phyloP scores from a whole-genome alignment of 441 rosid species.

The Gossypium laxum region DNA sequence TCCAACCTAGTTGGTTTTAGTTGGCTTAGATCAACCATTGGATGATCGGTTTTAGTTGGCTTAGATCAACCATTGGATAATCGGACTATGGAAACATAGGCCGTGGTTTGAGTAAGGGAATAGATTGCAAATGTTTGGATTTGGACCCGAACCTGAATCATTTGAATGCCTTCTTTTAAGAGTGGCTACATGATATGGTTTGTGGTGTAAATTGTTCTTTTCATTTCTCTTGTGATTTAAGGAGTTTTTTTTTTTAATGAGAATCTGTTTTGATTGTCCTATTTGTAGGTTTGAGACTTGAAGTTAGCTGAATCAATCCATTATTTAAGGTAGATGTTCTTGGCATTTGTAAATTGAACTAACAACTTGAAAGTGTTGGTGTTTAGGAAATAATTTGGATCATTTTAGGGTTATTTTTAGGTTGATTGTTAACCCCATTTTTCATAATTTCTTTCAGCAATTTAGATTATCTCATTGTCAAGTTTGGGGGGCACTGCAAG shows the following conservation, averaged over 20 bases:
- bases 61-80: not conserved
- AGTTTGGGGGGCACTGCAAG: constrained; percentile 56
- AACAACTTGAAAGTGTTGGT: not conserved
- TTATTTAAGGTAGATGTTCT: constrained; percentile 27
- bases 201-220: not conserved
- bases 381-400: constrained; percentile 10
- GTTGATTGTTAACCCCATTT: constrained; percentile 8
- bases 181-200: not conserved
- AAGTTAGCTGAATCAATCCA: constrained; percentile 32
- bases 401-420: constrained; percentile 6
- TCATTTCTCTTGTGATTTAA: not conserved
- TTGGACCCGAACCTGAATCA: not conserved
- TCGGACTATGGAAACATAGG: not conserved
- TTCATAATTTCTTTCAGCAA: constrained; percentile 23
- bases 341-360: constrained; percentile 7
- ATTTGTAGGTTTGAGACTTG: constrained; percentile 45
- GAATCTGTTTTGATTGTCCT: constrained; percentile 22
- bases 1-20: too few species aligned
- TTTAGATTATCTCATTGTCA: constrained; percentile 23
- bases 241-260: constrained; percentile 11
- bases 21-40: too few species aligned
- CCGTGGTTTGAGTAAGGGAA: too few species aligned
- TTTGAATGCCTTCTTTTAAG: not conserved
- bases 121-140: too few species aligned
- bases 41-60: not conserved